A percentile compares a stretch with the other conserved stretches of the same genome.
Evolutionary conservation across 352 stramenopile species (phyloP).

Genomic region (Phytophthora lateralis): DNA sequence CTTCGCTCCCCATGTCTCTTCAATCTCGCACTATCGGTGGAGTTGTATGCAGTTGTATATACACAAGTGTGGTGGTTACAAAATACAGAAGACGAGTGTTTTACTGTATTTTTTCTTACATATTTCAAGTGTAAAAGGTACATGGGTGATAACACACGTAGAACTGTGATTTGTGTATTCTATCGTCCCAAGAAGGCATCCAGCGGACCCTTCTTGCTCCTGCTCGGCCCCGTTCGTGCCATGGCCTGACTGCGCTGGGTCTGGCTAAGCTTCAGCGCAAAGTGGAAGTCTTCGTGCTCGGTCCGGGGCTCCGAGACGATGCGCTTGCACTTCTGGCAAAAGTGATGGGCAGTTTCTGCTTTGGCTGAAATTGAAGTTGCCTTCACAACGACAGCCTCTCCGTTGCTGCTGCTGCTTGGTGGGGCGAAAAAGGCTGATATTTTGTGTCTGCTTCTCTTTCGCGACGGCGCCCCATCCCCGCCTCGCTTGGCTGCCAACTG

Average conservation of each 20-base stretch:
- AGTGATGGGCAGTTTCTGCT: conserved; percentile 23
- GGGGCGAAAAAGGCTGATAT: conserved; percentile 64
- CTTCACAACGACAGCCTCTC: background rate
- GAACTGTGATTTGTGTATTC: conserved; percentile 4
- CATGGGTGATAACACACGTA: background rate
- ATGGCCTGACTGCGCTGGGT: conserved; percentile 26
- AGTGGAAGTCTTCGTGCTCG: conserved; percentile 69
- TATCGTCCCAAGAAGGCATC: conserved; percentile 50
- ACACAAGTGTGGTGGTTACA: too few relatives aligned
- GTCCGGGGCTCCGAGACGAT: conserved; percentile 36
- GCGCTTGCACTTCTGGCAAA: conserved; percentile 47
- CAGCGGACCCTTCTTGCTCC: conserved; percentile 45
- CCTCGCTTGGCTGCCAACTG: conserved; percentile 27
- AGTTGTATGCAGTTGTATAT: background rate
- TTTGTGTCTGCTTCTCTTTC: conserved; percentile 45
- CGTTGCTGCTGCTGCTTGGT: conserved; percentile 7
- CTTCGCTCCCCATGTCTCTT: conserved; percentile 30
- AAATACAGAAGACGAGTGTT: too few relatives aligned
- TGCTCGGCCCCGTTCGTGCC: conserved; percentile 6
- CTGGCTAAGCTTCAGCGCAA: conserved; percentile 52
- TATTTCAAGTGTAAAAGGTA: too few relatives aligned
- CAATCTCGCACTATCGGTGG: background rate
- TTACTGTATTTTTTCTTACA: too few relatives aligned
- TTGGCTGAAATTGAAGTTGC: conserved; percentile 20
- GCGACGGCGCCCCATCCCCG: conserved; percentile 8